Base-by-base conservation (phyloP, 306 rosid genomes). In the Ammopiptanthus mongolicus region DNA sequence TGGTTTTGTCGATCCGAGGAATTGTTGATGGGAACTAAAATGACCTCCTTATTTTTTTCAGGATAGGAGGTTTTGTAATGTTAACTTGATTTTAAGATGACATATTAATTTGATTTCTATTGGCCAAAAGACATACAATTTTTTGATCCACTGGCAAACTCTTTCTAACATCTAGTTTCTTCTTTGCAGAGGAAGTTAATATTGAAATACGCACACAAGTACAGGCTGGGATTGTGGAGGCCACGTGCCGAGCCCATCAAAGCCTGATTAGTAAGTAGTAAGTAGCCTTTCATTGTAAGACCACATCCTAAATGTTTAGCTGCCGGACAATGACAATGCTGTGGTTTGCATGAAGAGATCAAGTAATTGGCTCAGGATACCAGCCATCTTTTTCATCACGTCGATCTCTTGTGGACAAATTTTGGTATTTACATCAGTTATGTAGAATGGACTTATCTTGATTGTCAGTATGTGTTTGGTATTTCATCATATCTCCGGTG, bases 151-250 rank as follows among this genome's bases (percentile, higher is more conserved):
- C 31, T 33, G 12, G 33, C 31, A 31, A 67, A 58, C 28, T 76
- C 48, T 58, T 42, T 66, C 77, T 84, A 44, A 80, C 67, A 41
- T 50, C 19, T 73, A 28, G 77, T 65, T 72, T 85, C n/a, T 83
- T 67, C 67, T 44, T 81, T 79, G 72, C 91, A 91, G 92, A 91
- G 97, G 87, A 91, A 93, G 90, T 82, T 93, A 80, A 91, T 93
- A 72, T 74, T 93, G 87, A 87, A 83, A 74, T 82, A 88, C 58
- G 58, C 88, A 51, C 97, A 93, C 86, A 91, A 93, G 86, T 93
- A 88, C 80, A 80, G 92, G 85, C 84, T 91, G 46, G 97, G 98
- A 83, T 84, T 91, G 7, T 93, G 97, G 97, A 89, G 91, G 81
- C 98, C 97, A 42, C 88, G 79, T 31, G 89, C 87, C 34, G 84